Evolutionary conservation across 108 stramenopile genomes (phyloP), one percentile per base, ranked within the genome.

Genomic region (Cyclotella distinguenda): DNA sequence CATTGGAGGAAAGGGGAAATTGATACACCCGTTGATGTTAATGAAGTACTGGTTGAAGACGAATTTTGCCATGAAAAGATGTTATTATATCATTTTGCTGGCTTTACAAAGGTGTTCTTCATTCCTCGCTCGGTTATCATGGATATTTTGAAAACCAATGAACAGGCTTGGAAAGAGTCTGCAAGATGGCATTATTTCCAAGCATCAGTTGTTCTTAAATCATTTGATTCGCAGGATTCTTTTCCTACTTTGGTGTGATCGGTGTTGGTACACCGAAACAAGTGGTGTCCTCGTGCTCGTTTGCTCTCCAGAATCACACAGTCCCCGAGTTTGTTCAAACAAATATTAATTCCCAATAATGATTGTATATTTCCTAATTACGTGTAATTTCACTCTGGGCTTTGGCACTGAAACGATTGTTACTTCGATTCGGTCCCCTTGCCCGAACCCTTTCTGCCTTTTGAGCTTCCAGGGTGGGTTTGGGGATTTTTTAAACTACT

Each of bases 21-120:
- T 8, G 46, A 56, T 10, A 25, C 19, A 30, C 66, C 66, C n/a
- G 26, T 66, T 8, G 70, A 78, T 70, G 63, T 67, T 10, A 49
- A 61, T 30, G 74, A 74, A 35, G 78, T 79, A 36, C 40, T 79
- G 59, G 39, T 75, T 8, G 78, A 79, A 25, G 73, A 79, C 53
- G 68, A 63, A 45, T 72, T 27, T 30, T 46, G 35, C 34, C 45
- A 25, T 8, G 77, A 73, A 35, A 18, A 51, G 13, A 71, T 34
- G 12, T 40, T 68, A 39, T 36, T 64, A 3, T 68, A 64, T 45
- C 75, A 77, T 34, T 78, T 78, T 36, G 45, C 68, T 3, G 59
- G 67, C 8, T 78, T 61, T 28, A 69, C 72, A 21, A 78, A 55
- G 32, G 78, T 64, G 15, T 44, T 79, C 7, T 79, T 79, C 43